Evolutionary conservation across 345 rosid genomes (phyloP).

Genomic region (Diplotaxis tenuifolia): DNA sequence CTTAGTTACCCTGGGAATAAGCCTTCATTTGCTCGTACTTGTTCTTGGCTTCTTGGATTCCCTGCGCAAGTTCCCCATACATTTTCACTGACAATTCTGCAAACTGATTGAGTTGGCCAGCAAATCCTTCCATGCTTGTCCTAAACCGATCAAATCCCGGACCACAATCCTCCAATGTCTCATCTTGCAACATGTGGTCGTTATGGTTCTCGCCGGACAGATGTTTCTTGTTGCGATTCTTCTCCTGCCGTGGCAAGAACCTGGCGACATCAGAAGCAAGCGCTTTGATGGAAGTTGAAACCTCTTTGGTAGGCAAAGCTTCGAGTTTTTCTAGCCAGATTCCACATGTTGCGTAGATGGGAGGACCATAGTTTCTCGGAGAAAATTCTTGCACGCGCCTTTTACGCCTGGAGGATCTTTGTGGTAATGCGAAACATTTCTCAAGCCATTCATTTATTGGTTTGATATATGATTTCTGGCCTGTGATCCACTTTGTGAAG

Average conservation of each 20-base stretch:
- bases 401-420: conserved; percentile 43
- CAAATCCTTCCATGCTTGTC: conserved; percentile 54
- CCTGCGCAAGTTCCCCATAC: conserved; percentile 49
- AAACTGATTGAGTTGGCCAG: conserved; percentile 52
- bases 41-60: conserved; percentile 49
- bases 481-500: conserved; percentile 73
- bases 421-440: conserved; percentile 53
- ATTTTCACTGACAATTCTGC: conserved; percentile 52
- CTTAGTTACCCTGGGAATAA: conserved; percentile 22
- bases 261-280: conserved; percentile 60
- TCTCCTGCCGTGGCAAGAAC: conserved; percentile 76
- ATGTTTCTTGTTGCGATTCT: conserved; percentile 56
- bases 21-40: conserved; percentile 37
- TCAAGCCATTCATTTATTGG: conserved; percentile 71
- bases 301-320: conserved; percentile 53
- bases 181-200: conserved; percentile 51
- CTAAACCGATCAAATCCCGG: conserved; percentile 56
- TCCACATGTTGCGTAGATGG: conserved; percentile 68
- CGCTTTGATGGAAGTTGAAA: conserved; percentile 55
- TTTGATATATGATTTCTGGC: conserved; percentile 64
- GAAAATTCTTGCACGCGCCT: conserved; percentile 7
- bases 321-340: conserved; percentile 67
- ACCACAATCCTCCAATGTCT: conserved; percentile 50
- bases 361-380: conserved; percentile 49
- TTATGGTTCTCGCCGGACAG: conserved; percentile 35